Percentiles rank a stretch among this genome's conserved stretches.
These are phyloP conservation scores for Phyllostachys edulis DNA, from an alignment of 176 grass and related monocot genomes.

Conservation along the genomic window DNA sequence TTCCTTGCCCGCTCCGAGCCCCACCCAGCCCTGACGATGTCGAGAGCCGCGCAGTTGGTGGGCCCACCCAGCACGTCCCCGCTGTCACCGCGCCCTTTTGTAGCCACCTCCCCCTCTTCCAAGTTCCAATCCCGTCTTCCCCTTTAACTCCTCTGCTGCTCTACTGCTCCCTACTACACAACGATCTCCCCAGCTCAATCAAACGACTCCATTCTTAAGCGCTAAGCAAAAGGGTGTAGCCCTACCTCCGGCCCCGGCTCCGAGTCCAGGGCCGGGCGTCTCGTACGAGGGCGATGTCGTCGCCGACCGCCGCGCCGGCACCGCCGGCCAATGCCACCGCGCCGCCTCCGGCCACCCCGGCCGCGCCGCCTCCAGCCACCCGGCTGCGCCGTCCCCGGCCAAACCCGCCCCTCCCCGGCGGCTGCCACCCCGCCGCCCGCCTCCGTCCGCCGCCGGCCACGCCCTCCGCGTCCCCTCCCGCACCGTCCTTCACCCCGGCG, in stretches of 20 bases:
- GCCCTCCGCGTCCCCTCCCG: constrained; percentile 29
- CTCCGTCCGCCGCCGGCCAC: neutral
- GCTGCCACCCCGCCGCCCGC: constrained; percentile 1
- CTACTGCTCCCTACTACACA: neutral
- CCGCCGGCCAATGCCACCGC: constrained; percentile 13
- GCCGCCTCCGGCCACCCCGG: neutral
- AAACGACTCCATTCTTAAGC: constrained; percentile 19
- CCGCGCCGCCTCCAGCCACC: neutral
- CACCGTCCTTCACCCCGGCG: constrained; percentile 3
- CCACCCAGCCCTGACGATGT: neutral
- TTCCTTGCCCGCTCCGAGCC: neutral
- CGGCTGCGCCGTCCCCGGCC: neutral
- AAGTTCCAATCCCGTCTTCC: constrained; percentile 10
- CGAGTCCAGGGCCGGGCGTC: neutral
- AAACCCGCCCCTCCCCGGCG: neutral
- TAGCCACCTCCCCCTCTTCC: neutral
- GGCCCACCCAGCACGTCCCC: neutral
- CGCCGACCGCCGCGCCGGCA: constrained; percentile 50
- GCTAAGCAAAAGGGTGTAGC: constrained; percentile 15
- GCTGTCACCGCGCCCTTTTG: constrained; percentile 39
- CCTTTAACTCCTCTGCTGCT: neutral
- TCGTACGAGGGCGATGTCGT: constrained; percentile 32
- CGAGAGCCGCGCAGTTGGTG: neutral
- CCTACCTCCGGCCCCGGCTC: neutral
- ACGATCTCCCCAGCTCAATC: neutral